Evolutionary conservation across 2,329 filamentous ascomycete genomes (phyloP).

Genomic region (Chaetomiaceae sp.): DNA sequence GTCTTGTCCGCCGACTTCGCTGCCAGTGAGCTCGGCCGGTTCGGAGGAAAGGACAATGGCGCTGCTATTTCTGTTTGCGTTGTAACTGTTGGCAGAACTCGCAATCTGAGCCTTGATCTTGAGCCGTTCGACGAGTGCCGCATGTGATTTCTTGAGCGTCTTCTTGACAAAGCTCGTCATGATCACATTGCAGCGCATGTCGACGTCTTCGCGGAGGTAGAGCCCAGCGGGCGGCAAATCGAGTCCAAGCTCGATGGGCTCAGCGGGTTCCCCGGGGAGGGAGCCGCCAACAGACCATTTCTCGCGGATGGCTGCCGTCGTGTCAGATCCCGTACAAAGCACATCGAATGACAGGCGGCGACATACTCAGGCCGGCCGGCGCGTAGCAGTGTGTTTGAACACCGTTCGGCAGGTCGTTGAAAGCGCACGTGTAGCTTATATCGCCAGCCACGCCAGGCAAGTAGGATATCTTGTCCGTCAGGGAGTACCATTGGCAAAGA

Average conservation of each 20-base stretch:
- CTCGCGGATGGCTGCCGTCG: constrained; percentile 50
- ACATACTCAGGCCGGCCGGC: constrained; percentile 60
- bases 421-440: constrained; percentile 74
- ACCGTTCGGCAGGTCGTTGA: constrained; percentile 68
- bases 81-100: not conserved
- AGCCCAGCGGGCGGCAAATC: constrained; percentile 63
- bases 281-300: constrained; percentile 74
- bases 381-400: constrained; percentile 81
- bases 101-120: constrained; percentile 44
- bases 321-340: too few relatives aligned
- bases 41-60: not conserved
- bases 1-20: not conserved
- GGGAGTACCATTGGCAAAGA: constrained; percentile 69
- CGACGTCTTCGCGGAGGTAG: constrained; percentile 81
- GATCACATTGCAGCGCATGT: constrained; percentile 74
- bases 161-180: constrained; percentile 75
- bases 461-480: constrained; percentile 74
- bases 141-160: constrained; percentile 74
- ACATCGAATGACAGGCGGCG: too few relatives aligned
- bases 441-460: constrained; percentile 65
- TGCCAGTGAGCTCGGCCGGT: not conserved
- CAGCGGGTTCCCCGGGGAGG: constrained; percentile 63
- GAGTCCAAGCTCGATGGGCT: constrained; percentile 62
- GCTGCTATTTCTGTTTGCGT: not conserved
- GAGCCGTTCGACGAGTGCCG: constrained; percentile 62